Evolutionary conservation across 495 filamentous ascomycete genomes (phyloP).

Genomic region (Aspergillus indologenus): DNA sequence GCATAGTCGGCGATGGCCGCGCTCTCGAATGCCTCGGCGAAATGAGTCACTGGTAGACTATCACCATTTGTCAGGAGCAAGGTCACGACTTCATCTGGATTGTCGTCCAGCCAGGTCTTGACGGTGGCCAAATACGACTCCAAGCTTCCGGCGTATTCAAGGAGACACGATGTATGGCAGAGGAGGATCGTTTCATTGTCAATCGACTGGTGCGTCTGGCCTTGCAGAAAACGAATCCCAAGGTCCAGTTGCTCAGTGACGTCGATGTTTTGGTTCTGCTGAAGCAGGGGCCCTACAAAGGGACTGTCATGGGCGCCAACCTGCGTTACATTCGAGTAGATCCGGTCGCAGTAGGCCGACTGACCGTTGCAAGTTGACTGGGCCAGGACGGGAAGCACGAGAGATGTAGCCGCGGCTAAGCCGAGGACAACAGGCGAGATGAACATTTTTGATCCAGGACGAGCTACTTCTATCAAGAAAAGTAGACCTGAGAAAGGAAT

Average conservation of each 20-base stretch:
- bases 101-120: conserved; percentile 60
- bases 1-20: conserved; percentile 58
- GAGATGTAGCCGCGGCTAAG: background rate
- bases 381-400: conserved; percentile 6
- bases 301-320: conserved; percentile 68
- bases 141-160: conserved; percentile 64
- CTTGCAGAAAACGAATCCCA: conserved; percentile 67
- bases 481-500: background rate
- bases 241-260: conserved; percentile 62
- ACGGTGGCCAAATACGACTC: conserved; percentile 54
- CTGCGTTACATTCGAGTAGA: conserved; percentile 64
- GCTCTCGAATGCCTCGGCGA: conserved; percentile 51
- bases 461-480: background rate
- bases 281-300: conserved; percentile 58
- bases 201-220: conserved; percentile 57
- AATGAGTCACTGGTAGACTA: conserved; percentile 42
- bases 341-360: conserved; percentile 54
- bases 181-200: conserved; percentile 51
- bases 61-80: conserved; percentile 68
- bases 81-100: conserved; percentile 68
- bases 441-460: conserved; percentile 8
- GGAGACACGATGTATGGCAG: conserved; percentile 63
- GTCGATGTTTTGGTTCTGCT: conserved; percentile 66
- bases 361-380: conserved; percentile 61
- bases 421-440: conserved; percentile 6